These are phyloP conservation scores for Colletotrichum liriopes DNA, from an alignment of 2,329 filamentous ascomycete species.

Conservation along the genomic window DNA sequence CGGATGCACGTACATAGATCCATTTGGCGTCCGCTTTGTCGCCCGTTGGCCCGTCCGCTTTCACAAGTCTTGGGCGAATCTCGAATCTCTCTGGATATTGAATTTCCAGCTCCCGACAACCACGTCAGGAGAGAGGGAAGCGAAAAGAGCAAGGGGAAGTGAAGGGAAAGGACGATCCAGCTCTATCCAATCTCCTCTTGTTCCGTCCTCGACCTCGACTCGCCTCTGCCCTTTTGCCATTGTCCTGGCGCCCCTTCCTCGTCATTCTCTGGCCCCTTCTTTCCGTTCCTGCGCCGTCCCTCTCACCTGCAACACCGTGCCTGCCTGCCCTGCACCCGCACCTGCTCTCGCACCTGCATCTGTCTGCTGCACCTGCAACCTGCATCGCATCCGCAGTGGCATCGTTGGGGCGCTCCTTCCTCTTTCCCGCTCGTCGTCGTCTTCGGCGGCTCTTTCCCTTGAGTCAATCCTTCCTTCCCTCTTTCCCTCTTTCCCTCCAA, in stretches of 20 bases:
- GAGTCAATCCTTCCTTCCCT: not conserved
- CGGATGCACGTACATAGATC: not conserved
- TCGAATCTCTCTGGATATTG: not conserved
- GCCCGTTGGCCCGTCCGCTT: constrained; percentile 16
- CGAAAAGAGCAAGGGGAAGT: constrained; percentile 18
- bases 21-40: not conserved
- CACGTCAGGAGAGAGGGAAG: constrained; percentile 19
- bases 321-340: constrained; percentile 8
- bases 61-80: constrained; percentile 2
- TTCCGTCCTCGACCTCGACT: not conserved
- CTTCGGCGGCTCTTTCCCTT: constrained; percentile 4
- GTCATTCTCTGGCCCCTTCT: not conserved
- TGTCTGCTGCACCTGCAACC: constrained; percentile 27
- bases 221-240: not conserved
- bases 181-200: constrained; percentile 18
- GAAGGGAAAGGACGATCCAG: constrained; percentile 8
- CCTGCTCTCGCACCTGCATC: not conserved
- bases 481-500: constrained; percentile 10
- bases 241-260: not conserved
- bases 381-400: constrained; percentile 19
- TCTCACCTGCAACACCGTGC: not conserved
- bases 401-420: constrained; percentile 18
- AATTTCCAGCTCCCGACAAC: constrained; percentile 7
- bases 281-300: constrained; percentile 1
- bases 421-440: constrained; percentile 2